Evolutionary conservation across 2,329 filamentous ascomycete species (phyloP).

Genomic region (Apiospora rasikravindrae): DNA sequence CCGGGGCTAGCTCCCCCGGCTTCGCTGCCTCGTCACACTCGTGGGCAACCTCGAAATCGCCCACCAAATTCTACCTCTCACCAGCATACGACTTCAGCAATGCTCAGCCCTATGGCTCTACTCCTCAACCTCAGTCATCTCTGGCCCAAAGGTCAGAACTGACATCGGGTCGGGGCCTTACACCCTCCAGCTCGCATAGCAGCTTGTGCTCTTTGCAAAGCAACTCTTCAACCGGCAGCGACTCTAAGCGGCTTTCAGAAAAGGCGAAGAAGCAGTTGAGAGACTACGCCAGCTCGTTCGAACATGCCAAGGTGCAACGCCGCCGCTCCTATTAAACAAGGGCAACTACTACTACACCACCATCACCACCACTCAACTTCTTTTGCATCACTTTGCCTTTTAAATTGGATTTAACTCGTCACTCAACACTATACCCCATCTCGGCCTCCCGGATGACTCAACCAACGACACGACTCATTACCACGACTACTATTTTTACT

Average conservation of each 20-base stretch:
- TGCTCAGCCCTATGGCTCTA: constrained; percentile 60
- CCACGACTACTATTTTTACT: constrained; percentile 30
- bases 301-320: constrained; percentile 72
- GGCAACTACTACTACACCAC: constrained; percentile 20
- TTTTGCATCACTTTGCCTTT: constrained; percentile 11
- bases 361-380: constrained; percentile 15
- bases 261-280: constrained; percentile 80
- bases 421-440: constrained; percentile 32
- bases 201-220: constrained; percentile 82
- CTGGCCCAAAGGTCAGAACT: constrained; percentile 39
- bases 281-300: constrained; percentile 87
- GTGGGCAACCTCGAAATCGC: constrained; percentile 49
- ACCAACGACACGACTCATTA: constrained; percentile 34
- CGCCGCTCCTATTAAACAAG: constrained; percentile 58
- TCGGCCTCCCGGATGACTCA: constrained; percentile 30
- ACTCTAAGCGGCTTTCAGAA: constrained; percentile 68
- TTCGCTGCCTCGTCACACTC: constrained; percentile 57
- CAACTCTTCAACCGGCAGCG: constrained; percentile 57
- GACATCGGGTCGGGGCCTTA: constrained; percentile 52
- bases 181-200: constrained; percentile 80
- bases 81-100: constrained; percentile 78
- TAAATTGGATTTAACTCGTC: constrained; percentile 18
- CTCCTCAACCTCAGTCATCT: constrained; percentile 51
- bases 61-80: constrained; percentile 68
- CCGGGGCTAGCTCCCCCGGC: constrained; percentile 63